Evolutionary conservation across 2,329 filamentous ascomycete species (phyloP), one percentile per base, ranked within the genome.

Genomic region (Aspergillus nomiae): DNA sequence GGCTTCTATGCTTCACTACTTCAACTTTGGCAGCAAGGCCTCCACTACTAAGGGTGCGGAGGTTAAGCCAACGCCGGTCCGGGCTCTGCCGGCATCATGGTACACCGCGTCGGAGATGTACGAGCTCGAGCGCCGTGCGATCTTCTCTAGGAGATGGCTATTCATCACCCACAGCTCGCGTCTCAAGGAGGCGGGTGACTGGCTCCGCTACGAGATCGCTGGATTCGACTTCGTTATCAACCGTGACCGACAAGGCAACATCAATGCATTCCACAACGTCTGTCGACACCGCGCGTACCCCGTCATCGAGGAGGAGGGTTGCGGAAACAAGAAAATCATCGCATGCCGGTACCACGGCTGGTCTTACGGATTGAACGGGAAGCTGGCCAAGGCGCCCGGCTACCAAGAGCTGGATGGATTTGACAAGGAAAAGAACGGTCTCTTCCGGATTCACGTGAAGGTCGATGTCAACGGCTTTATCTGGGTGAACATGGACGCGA

Each of bases 301-400:
- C 3, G 80, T 88, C 9, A 81, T 87, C 10, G 79, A 78, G 1
- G 38, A 55, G 10, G 76, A 80, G 43, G 75, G 81, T 2, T 71
- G 80, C 45, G 86, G 85, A 8, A 81, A 80, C 60, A 78, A 77
- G 59, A 80, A 75, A 64, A 81, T 87, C 59, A 79, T 88, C 55
- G 79, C 83, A 2, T 88, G 86, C 80, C 83, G 83, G 64, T 87
- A 88, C 65, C 85, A 87, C 65, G 85, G 84, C 54, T 88, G 86
- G 85, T 85, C 84, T 0, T 87, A 87, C 62, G 83, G 83, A 2
- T 73, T 86, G 8, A 82, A 81, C 43, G 85, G 85, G 21, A 85
- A 85, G 58, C 77, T 87, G 1, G 82, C 84, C 54, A 88, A 87
- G 70, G 85, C 86, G 1, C 85, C 86, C 0, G 78, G 81, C 1